These are phyloP conservation scores for Suillus subaureus DNA, from an alignment of 768 basidiomycete species.

Conservation along the genomic window DNA sequence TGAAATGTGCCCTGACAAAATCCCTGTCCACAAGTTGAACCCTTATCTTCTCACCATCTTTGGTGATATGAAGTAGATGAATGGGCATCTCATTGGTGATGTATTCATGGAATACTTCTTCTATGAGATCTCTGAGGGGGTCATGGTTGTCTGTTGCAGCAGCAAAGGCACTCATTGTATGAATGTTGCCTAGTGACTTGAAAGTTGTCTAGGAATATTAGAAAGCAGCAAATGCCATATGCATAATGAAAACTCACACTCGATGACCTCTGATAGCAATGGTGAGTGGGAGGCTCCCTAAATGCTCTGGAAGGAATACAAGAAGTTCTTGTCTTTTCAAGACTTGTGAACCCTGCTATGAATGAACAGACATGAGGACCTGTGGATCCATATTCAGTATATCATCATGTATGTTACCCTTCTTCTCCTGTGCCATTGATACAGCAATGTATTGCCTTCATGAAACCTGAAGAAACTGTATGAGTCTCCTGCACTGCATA, in stretches of 20 bases:
- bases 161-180: not conserved
- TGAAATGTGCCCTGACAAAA: not conserved
- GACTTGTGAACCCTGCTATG: not conserved
- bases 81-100: slow-evolving; percentile 7
- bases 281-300: not conserved
- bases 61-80: slow-evolving; percentile 2
- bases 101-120: not conserved
- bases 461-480: not conserved
- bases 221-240: not conserved
- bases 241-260: not conserved
- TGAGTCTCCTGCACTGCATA: not conserved
- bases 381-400: not conserved
- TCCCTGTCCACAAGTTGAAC: not conserved
- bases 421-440: not conserved
- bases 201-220: not conserved
- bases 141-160: not conserved
- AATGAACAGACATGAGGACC: not conserved
- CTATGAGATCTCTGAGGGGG: not conserved
- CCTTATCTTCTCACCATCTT: not conserved
- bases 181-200: not conserved
- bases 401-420: not conserved
- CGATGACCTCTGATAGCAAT: not conserved
- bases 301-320: not conserved
- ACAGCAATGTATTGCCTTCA: slow-evolving; percentile 1
- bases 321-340: not conserved